phyloP scores from a whole-genome alignment of 163 green algal species.

The Smithsoniella earleae region DNA sequence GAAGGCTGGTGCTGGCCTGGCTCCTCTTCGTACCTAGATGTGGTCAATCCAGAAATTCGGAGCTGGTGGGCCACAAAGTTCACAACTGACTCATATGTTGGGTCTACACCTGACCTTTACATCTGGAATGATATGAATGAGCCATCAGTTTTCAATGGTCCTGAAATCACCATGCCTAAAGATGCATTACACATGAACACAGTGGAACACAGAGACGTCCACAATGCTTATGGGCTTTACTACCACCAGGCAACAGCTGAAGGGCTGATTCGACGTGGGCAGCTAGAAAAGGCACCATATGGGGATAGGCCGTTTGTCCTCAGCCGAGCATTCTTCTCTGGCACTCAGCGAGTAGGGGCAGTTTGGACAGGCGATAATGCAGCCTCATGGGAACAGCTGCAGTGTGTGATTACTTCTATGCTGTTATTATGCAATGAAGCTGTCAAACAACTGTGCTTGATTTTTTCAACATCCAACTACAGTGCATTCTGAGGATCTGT shows the following conservation, averaged over 20 bases:
- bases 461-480: too few relatives aligned
- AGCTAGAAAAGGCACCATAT: conserved; percentile 41
- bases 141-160: conserved; percentile 97
- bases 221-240: conserved; percentile 87
- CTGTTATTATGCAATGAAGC: too few relatives aligned
- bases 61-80: conserved; percentile 90
- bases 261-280: conserved; percentile 51
- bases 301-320: conserved; percentile 97
- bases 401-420: too few relatives aligned
- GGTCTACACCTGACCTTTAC: conserved; percentile 81
- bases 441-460: too few relatives aligned
- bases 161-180: conserved; percentile 96
- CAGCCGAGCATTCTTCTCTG: conserved; percentile 85
- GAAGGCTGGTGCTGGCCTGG: conserved; percentile 88
- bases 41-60: conserved; percentile 67
- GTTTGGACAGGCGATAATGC: conserved; percentile 99
- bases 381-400: conserved; percentile 84
- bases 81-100: conserved; percentile 66
- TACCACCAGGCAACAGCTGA: conserved; percentile 82
- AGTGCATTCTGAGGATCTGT: too few relatives aligned
- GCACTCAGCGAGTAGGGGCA: conserved; percentile 81
- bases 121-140: conserved; percentile 99
- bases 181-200: conserved; percentile 71
- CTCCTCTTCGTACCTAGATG: conserved; percentile 87
- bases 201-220: conserved; percentile 89